phyloP scores from a whole-genome alignment of 2,329 filamentous ascomycete genomes.

The Epicoccum sorghinum region DNA sequence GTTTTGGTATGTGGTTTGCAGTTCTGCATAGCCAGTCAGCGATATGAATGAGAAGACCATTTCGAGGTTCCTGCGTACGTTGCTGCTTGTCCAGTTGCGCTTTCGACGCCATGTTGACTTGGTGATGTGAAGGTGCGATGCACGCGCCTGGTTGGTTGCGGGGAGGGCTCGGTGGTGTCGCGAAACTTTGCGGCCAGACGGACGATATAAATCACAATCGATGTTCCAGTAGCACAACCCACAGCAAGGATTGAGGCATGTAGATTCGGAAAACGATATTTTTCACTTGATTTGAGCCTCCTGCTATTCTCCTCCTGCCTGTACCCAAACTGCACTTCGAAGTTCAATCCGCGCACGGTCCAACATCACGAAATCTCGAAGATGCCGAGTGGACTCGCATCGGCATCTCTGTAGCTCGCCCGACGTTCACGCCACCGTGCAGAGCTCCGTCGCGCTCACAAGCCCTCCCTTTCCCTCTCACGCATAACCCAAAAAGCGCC shows the following conservation, averaged over 20 bases:
- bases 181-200: background rate
- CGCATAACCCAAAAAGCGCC: background rate
- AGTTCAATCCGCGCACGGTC: conserved; percentile 25
- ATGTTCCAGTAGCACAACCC: too few relatives aligned
- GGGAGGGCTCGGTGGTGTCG: conserved; percentile 29
- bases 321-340: background rate
- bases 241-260: too few relatives aligned
- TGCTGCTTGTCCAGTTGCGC: conserved; percentile 74
- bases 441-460: background rate
- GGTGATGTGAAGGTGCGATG: conserved; percentile 4
- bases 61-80: conserved; percentile 54
- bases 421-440: conserved; percentile 15
- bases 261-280: too few relatives aligned
- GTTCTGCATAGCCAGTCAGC: conserved; percentile 60
- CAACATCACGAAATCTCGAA: conserved; percentile 31
- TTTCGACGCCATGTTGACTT: conserved; percentile 55
- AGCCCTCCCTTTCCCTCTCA: background rate
- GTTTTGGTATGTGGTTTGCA: conserved; percentile 79
- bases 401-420: conserved; percentile 3
- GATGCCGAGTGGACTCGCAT: conserved; percentile 10
- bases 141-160: conserved; percentile 23
- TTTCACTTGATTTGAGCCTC: too few relatives aligned
- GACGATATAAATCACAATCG: too few relatives aligned
- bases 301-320: too few relatives aligned
- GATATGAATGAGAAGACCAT: too few relatives aligned